Conservation (phyloP, 1,139 yeast species). For the Zhuliangozyma parablackwelliae region DNA sequence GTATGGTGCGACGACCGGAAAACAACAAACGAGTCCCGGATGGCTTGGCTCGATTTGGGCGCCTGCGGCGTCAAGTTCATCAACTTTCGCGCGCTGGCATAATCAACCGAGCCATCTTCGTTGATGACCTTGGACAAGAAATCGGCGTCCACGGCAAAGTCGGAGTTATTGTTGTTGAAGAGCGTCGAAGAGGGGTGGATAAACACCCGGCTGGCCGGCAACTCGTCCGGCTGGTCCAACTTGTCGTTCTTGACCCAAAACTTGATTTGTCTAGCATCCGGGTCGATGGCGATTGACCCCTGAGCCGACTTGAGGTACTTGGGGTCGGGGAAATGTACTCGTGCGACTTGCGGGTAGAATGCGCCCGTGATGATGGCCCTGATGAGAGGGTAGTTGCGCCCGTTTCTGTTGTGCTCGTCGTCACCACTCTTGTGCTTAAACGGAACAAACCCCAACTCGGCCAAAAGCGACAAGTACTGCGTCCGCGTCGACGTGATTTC, state of each 20-base stretch:
- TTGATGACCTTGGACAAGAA: conserved; percentile 13
- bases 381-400: conserved; percentile 46
- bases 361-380: conserved; percentile 75
- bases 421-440: conserved; percentile 28
- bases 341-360: conserved; percentile 75
- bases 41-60: conserved; percentile 15
- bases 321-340: conserved; percentile 78
- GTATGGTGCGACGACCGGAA: conserved; percentile 59
- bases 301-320: conserved; percentile 64
- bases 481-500: conserved; percentile 68
- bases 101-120: conserved; percentile 39
- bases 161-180: conserved; percentile 35
- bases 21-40: conserved; percentile 52
- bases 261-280: conserved; percentile 70
- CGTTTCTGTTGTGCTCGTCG: conserved; percentile 41
- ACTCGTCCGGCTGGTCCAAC: conserved; percentile 17
- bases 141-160: conserved; percentile 19
- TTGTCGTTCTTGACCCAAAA: conserved; percentile 67
- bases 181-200: conserved; percentile 79
- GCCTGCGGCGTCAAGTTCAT: conserved; percentile 36
- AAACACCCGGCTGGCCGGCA: conserved; percentile 67
- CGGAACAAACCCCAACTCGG: conserved; percentile 75
- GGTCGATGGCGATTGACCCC: conserved; percentile 81
- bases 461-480: conserved; percentile 64
- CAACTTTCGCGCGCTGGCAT: conserved; percentile 24